Conservation (phyloP, 148 eudicot genomes). For the Cornus controversa region DNA sequence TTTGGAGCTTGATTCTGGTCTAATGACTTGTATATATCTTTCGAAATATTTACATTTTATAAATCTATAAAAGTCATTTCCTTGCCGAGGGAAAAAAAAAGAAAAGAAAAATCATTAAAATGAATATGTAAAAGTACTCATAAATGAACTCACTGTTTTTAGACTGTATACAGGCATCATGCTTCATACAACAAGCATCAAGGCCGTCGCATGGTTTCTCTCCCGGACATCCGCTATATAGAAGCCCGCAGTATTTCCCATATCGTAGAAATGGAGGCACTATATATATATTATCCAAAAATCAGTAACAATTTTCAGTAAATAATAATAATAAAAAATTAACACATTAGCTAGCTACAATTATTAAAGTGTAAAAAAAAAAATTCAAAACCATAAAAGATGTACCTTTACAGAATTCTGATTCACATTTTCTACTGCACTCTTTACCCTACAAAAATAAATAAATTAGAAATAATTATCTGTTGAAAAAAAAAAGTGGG, state of each 20-base stretch:
- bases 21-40: too few species aligned
- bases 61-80: too few species aligned
- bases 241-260: conserved; percentile 53
- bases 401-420: conserved; percentile 58
- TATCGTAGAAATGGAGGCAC: conserved; percentile 53
- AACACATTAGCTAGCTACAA: too few species aligned
- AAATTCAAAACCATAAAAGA: not conserved
- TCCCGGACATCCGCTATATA: conserved; percentile 56
- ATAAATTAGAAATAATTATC: not conserved
- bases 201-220: conserved; percentile 53
- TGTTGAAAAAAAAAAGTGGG: not conserved
- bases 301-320: not conserved
- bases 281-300: not conserved
- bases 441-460: conserved; percentile 40
- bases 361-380: too few species aligned
- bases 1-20: too few species aligned
- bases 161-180: conserved; percentile 44
- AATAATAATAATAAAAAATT: not conserved
- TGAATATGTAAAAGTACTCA: too few species aligned
- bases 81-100: too few species aligned
- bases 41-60: too few species aligned
- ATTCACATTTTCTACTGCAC: conserved; percentile 73
- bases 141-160: conserved; percentile 28
- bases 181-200: conserved; percentile 52
- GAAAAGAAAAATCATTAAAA: too few species aligned